phyloP scores from a whole-genome alignment of 805 yeast genomes.

The Ogataea trehaloabstinens region DNA sequence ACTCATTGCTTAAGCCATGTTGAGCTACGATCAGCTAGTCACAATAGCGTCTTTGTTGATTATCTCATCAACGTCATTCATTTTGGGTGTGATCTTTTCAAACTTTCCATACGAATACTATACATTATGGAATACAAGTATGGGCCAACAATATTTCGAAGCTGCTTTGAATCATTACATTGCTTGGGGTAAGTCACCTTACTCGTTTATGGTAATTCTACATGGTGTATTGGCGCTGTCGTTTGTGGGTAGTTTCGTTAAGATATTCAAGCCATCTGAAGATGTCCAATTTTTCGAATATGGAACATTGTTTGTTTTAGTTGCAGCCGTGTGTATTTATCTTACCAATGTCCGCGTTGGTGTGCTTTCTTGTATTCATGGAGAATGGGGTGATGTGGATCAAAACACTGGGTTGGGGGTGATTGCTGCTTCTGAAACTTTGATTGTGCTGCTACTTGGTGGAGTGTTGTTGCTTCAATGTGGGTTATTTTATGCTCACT shows the following conservation, averaged over 20 bases:
- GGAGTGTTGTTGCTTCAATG: constrained; percentile 86
- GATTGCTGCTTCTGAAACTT: constrained; percentile 82
- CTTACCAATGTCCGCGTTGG: constrained; percentile 86
- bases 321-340: constrained; percentile 74
- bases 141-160: constrained; percentile 52
- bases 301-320: constrained; percentile 72
- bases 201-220: constrained; percentile 53
- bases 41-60: constrained; percentile 31
- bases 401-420: constrained; percentile 84
- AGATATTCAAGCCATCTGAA: constrained; percentile 83
- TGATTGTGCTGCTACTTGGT: constrained; percentile 64
- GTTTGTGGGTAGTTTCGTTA: constrained; percentile 66
- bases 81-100: constrained; percentile 73
- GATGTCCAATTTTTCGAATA: constrained; percentile 89
- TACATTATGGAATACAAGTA: constrained; percentile 63
- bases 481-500: constrained; percentile 79
- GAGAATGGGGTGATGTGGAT: constrained; percentile 94
- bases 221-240: constrained; percentile 66
- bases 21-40: constrained; percentile 32
- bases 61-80: constrained; percentile 58
- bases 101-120: constrained; percentile 81
- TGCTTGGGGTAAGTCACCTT: constrained; percentile 67
- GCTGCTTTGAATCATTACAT: constrained; percentile 72
- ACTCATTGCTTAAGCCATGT: constrained; percentile 9
- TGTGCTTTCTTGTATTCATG: constrained; percentile 59